Evolutionary conservation across 1,139 yeast species (phyloP), one percentile per base, ranked within the genome.

Genomic region (Saccharomyces pastorianus): DNA sequence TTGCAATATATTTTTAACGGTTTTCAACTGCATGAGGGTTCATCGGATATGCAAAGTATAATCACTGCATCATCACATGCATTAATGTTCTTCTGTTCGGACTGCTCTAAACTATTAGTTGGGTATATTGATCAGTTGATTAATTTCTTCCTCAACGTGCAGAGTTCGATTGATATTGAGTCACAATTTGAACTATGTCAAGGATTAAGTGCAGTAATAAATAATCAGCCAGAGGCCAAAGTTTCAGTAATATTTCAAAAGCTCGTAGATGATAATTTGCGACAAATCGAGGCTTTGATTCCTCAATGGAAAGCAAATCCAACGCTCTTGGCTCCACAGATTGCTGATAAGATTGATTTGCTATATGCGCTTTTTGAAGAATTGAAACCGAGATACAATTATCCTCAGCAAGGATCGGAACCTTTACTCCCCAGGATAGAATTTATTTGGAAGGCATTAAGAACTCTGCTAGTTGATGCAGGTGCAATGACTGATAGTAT

Each of bases 41-140:
- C 66, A 49, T 67, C 73, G 27, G 88, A 28, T 14, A 23, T 28
- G 41, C 41, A 47, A 20, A 50, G 86, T 32, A 85, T 88, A 41
- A 76, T 85, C 34, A 80, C 84, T 51, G 97, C 99, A 0, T 90
- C 98, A 0, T 87, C 97, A 0, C 93, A 88, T 70, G 96, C 99
- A 0, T 77, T 95, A 64, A 89, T 89, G 91, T 91, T 84, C 66
- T 88, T 95, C 66, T 91, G 98, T 73, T 88, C 88, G 65, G 99
- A 95, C 70, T 95, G 99, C 66, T 80, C 95, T 0, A 65, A 72
- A 14, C 74, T 84, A 20, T 74, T 95, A 61, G 81, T 84, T 32
- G 79, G 80, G 53, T 88, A 81, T 67, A 74, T 90, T 63, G 91
- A 84, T 54, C 96, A 89, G 67, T 75, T 95, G 54, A 83, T 84